Conservation (phyloP, 1,284 basidiomycete species). For the Leccinum subrobustum region DNA sequence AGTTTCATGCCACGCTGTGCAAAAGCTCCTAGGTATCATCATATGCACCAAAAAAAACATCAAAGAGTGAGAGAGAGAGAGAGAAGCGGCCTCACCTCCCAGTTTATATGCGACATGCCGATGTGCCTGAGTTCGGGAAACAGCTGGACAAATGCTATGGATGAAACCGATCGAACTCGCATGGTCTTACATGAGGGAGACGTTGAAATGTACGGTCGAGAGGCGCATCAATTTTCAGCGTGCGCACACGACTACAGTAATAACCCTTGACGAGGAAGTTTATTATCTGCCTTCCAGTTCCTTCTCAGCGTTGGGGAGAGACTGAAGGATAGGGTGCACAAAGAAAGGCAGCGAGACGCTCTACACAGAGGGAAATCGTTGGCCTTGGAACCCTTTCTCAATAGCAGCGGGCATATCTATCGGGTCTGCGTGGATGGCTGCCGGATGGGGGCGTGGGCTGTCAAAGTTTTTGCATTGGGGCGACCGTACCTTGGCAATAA, state of each 20-base stretch:
- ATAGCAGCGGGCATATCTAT: conserved; percentile 28
- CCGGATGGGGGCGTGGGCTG: neutral
- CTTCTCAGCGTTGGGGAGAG: conserved; percentile 24
- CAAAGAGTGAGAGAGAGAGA: neutral
- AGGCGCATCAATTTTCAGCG: neutral
- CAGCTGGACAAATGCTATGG: neutral
- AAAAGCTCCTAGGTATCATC: neutral
- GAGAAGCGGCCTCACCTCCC: neutral
- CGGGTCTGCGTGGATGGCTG: conserved; percentile 3
- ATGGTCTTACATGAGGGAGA: neutral
- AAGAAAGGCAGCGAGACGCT: conserved; percentile 28
- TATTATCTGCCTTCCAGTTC: conserved; percentile 5
- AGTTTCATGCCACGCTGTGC: neutral
- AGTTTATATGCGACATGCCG: neutral
- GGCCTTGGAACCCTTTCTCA: conserved; percentile 27
- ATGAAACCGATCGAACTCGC: neutral
- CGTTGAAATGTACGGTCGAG: neutral
- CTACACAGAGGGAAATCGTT: conserved; percentile 28
- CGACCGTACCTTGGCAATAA: conserved; percentile 22
- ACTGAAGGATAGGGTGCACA: conserved; percentile 28
- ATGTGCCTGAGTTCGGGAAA: conserved; percentile 10
- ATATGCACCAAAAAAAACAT: neutral
- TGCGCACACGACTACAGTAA: neutral
- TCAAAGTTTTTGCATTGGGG: neutral
- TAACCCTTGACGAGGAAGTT: conserved; percentile 5